Conservation (phyloP, 2,329 filamentous ascomycete species). For the Fusarium floridanum region DNA sequence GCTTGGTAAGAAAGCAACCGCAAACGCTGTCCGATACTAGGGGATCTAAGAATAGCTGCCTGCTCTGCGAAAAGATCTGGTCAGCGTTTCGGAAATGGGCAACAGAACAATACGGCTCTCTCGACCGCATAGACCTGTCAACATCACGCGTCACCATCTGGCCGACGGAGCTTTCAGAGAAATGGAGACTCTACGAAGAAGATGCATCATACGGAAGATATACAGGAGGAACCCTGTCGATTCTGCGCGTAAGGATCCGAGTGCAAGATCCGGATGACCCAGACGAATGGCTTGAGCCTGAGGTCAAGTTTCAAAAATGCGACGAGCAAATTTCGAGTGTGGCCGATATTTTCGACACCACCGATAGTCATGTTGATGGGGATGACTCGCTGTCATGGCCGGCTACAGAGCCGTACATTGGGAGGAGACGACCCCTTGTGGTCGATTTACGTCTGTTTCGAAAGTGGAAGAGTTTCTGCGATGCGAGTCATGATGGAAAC, state of each 20-base stretch:
- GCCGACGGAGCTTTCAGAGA: neutral
- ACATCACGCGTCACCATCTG: neutral
- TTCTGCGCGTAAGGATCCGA: neutral
- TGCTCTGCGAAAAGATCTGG: neutral
- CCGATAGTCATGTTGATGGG: fast-evolving
- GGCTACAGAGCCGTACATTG: neutral
- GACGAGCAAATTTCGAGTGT: neutral
- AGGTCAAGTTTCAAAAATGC: neutral
- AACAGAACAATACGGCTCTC: neutral
- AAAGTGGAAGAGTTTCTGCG: neutral
- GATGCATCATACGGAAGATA: neutral
- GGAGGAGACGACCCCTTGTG: neutral
- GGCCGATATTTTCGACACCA: neutral
- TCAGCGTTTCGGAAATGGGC: neutral
- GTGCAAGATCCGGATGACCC: neutral
- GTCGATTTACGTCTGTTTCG: neutral
- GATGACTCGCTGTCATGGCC: neutral
- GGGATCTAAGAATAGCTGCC: neutral
- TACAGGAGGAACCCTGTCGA: neutral
- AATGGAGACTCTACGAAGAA: neutral
- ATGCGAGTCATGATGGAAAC: neutral
- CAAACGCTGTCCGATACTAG: neutral
- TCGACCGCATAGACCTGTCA: neutral
- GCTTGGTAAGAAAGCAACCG: neutral
- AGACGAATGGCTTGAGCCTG: neutral